Evolutionary conservation across 2,329 filamentous ascomycete species (phyloP).

Genomic region (Tolypocladium guangdongense): DNA sequence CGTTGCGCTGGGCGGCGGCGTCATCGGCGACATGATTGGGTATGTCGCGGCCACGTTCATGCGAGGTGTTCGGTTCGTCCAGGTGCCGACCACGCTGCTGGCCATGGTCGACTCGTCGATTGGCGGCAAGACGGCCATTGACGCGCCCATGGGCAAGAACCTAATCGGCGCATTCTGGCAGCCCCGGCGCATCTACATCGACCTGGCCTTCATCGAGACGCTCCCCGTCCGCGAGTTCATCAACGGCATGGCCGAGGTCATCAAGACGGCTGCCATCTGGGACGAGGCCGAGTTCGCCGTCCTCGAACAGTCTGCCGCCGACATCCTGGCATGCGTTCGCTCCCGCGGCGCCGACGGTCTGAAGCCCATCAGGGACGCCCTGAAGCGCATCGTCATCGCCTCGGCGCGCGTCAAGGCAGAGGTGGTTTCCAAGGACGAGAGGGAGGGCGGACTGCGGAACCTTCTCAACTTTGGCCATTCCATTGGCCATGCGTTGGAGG

Average conservation of each 20-base stretch:
- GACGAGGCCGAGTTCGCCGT: conserved; percentile 76
- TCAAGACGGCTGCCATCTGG: conserved; percentile 97
- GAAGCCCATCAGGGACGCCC: conserved; percentile 54
- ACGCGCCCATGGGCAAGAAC: conserved; percentile 93
- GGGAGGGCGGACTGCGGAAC: conserved; percentile 87
- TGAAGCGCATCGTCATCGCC: conserved; percentile 74
- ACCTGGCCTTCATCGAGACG: conserved; percentile 83
- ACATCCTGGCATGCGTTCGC: conserved; percentile 47
- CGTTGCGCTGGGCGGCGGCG: conserved; percentile 87
- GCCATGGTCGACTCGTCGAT: conserved; percentile 99
- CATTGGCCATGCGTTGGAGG: conserved; percentile 93
- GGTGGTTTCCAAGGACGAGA: conserved; percentile 89
- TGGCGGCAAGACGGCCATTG: conserved; percentile 96
- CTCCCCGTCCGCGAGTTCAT: conserved; percentile 87
- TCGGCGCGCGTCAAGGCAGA: conserved; percentile 90
- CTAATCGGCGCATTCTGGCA: conserved; percentile 96
- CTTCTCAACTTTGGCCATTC: conserved; percentile 96
- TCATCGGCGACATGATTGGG: conserved; percentile 96
- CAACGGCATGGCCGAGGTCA: conserved; percentile 97
- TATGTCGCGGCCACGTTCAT: conserved; percentile 98
- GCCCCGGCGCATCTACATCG: conserved; percentile 86
- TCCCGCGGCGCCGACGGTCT: conserved; percentile 43
- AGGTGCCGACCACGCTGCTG: conserved; percentile 88
- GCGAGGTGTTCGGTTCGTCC: conserved; percentile 90
- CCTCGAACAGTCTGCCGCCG: conserved; percentile 69